Percentiles rank a stretch among this genome's conserved stretches.
phyloP scores from a whole-genome alignment of 257 asterid genomes.

The Solanum commersonii region DNA sequence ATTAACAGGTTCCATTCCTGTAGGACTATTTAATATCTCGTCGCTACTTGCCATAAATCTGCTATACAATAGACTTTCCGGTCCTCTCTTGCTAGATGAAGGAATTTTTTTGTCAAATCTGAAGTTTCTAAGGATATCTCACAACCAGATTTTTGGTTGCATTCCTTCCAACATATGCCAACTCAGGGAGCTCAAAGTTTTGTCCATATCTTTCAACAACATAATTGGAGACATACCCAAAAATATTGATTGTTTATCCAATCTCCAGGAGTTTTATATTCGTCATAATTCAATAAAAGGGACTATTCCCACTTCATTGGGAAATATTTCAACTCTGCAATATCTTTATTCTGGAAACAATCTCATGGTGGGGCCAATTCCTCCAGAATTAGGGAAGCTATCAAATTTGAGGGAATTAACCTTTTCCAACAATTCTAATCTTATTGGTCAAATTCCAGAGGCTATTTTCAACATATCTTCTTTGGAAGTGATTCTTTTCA shows the following conservation, averaged over 20 bases:
- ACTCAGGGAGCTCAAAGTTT: too few species aligned
- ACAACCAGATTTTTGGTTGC: neutral
- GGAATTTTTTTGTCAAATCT: too few species aligned
- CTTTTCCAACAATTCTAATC: accelerated
- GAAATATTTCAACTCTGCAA: too few species aligned
- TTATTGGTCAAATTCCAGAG: neutral
- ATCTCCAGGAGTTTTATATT: accelerated
- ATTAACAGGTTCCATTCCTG: neutral
- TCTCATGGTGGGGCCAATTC: neutral
- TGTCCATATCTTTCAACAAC: too few species aligned
- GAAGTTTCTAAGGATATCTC: accelerated
- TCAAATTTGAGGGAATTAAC: neutral
- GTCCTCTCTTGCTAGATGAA: neutral
- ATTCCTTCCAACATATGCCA: neutral
- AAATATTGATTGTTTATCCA: neutral
- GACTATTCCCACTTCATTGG: neutral
- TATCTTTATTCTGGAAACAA: too few species aligned
- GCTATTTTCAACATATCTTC: neutral
- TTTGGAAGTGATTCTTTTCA: neutral
- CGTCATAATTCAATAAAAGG: neutral
- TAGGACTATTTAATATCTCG: neutral
- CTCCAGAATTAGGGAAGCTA: neutral
- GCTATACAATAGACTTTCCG: neutral
- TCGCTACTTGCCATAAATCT: accelerated
- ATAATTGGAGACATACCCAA: too few species aligned